Percentiles rank a stretch among this genome's conserved stretches.
Evolutionary conservation across 768 basidiomycete species (phyloP).

Genomic region (Macrocybe gigantea): DNA sequence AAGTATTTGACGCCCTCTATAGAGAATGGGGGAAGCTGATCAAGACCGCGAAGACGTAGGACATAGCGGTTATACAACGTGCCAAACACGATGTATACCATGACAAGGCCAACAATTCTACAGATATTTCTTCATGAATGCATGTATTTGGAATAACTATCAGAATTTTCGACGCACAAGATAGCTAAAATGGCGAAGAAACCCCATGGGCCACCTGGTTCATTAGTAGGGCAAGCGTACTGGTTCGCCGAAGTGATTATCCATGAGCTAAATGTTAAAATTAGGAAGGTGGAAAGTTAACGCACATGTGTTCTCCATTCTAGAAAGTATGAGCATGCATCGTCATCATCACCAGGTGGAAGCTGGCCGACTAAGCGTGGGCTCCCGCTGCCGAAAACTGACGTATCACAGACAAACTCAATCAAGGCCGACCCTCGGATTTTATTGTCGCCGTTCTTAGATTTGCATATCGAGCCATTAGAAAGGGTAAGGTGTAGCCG

Average conservation of each 20-base stretch:
- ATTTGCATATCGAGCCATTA: constrained; percentile 60
- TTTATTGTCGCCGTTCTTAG: constrained; percentile 28
- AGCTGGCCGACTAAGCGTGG: constrained; percentile 60
- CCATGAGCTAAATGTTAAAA: not conserved
- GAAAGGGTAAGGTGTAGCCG: constrained; percentile 52
- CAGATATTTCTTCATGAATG: not conserved
- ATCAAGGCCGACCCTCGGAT: constrained; percentile 60
- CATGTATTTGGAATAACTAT: not conserved
- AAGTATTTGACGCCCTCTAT: constrained; percentile 47
- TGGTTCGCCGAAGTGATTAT: constrained; percentile 17
- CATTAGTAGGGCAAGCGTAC: constrained; percentile 70
- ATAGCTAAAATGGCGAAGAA: constrained; percentile 51
- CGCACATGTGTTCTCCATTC: constrained; percentile 82
- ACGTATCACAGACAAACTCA: constrained; percentile 72
- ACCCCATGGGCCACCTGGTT: constrained; percentile 43
- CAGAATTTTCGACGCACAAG: constrained; percentile 39
- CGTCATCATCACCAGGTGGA: constrained; percentile 55
- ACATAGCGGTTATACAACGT: constrained; percentile 77
- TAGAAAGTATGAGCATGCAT: constrained; percentile 71
- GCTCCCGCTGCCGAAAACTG: constrained; percentile 49
- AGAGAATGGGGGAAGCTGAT: constrained; percentile 67
- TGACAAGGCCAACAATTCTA: constrained; percentile 51
- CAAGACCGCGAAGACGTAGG: constrained; percentile 63
- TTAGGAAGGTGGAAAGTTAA: constrained; percentile 2
- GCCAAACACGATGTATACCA: constrained; percentile 63